These are phyloP conservation scores for Colletotrichum zoysiae DNA, from an alignment of 2,329 filamentous ascomycete genomes.

Conservation along the genomic window DNA sequence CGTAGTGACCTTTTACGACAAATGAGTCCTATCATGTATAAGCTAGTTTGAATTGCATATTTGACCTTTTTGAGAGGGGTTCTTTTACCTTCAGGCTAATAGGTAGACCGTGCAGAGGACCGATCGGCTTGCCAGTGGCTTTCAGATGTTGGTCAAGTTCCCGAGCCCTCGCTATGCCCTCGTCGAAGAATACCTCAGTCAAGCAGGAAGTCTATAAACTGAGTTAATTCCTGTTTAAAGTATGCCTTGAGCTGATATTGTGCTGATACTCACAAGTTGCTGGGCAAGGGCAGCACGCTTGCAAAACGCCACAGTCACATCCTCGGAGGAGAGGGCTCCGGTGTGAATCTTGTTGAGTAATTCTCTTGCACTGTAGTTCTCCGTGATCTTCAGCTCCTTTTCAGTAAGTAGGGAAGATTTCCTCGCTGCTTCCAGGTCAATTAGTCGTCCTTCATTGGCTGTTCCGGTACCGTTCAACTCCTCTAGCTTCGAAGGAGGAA, in stretches of 20 bases:
- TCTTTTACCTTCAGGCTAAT: constrained; percentile 52
- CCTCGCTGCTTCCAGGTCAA: constrained; percentile 26
- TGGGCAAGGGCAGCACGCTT: constrained; percentile 48
- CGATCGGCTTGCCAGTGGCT: constrained; percentile 57
- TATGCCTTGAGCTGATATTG: neutral
- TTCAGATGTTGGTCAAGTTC: constrained; percentile 59
- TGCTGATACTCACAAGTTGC: constrained; percentile 41
- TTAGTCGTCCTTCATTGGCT: constrained; percentile 32
- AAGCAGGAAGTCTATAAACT: constrained; percentile 52
- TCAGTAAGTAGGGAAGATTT: constrained; percentile 41
- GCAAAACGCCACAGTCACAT: constrained; percentile 46
- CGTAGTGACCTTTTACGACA: constrained; percentile 64
- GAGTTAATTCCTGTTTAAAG: neutral
- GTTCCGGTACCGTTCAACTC: constrained; percentile 32
- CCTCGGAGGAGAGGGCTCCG: constrained; percentile 43
- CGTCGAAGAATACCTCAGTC: constrained; percentile 63
- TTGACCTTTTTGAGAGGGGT: neutral
- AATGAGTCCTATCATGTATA: constrained; percentile 71
- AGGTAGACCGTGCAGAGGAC: constrained; percentile 73
- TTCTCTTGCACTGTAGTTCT: constrained; percentile 35
- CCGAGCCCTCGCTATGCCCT: constrained; percentile 59
- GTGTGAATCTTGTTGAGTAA: constrained; percentile 42
- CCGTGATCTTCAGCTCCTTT: constrained; percentile 45
- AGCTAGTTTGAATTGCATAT: constrained; percentile 32
- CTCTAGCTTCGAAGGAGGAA: constrained; percentile 22